These are phyloP conservation scores for Coniochaeta ligniaria DNA, from an alignment of 2,329 filamentous ascomycete genomes.

Conservation along the genomic window DNA sequence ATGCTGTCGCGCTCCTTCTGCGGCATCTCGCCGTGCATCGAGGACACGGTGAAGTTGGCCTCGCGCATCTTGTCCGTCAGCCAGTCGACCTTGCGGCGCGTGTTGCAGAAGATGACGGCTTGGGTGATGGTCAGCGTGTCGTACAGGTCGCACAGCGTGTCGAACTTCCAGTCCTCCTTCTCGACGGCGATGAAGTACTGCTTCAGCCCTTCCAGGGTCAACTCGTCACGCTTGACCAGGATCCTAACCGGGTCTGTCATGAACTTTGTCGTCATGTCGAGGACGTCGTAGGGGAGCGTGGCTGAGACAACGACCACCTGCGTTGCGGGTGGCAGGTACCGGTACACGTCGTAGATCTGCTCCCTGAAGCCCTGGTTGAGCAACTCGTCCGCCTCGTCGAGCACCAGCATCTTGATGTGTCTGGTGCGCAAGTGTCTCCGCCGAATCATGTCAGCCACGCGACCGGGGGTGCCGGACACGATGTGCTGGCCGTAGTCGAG, in stretches of 20 bases:
- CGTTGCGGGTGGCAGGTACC: slow-evolving; percentile 90
- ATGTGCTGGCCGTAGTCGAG: slow-evolving; percentile 97
- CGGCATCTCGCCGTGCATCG: slow-evolving; percentile 99
- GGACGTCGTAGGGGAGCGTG: slow-evolving; percentile 92
- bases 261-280: slow-evolving; percentile 99
- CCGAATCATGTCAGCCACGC: slow-evolving; percentile 65
- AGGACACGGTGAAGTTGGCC: slow-evolving; percentile 96
- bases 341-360: slow-evolving; percentile 98
- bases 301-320: slow-evolving; percentile 98
- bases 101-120: slow-evolving; percentile 99
- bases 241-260: slow-evolving; percentile 98
- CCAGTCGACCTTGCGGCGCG: slow-evolving; percentile 98
- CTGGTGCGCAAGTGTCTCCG: slow-evolving; percentile 49
- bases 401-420: slow-evolving; percentile 58
- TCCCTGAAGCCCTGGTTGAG: slow-evolving; percentile 94
- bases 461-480: slow-evolving; percentile 93
- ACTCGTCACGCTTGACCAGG: slow-evolving; percentile 95
- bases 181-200: slow-evolving; percentile 99
- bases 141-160: slow-evolving; percentile 97
- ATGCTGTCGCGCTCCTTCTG: slow-evolving; percentile 98
- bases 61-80: slow-evolving; percentile 99
- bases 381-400: slow-evolving; percentile 55
- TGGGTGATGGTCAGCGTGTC: slow-evolving; percentile 98
- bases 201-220: slow-evolving; percentile 95
- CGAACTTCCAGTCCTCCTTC: slow-evolving; percentile 99